These are phyloP conservation scores for Peniophora sp. DNA, from an alignment of 1,284 basidiomycete genomes.

Conservation along the genomic window DNA sequence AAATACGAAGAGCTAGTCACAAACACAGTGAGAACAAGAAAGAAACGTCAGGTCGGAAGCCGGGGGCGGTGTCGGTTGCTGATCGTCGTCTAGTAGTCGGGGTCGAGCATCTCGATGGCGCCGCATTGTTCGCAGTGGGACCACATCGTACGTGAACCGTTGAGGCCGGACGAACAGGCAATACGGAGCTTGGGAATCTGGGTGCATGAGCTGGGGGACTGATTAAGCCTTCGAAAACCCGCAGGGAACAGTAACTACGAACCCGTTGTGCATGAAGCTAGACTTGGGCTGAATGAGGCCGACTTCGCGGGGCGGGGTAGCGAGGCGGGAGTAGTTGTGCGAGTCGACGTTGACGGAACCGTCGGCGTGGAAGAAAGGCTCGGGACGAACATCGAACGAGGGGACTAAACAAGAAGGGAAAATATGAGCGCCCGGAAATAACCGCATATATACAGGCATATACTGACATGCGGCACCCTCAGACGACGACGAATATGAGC, in stretches of 20 bases:
- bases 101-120: slow-evolving; percentile 79
- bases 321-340: slow-evolving; percentile 36
- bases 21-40: neutral
- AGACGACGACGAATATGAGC: slow-evolving; percentile 43
- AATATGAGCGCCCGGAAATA: slow-evolving; percentile 29
- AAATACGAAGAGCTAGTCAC: neutral
- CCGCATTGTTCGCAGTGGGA: slow-evolving; percentile 81
- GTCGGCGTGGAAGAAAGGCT: slow-evolving; percentile 35
- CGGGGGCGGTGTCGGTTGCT: slow-evolving; percentile 4
- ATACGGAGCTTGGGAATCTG: slow-evolving; percentile 59
- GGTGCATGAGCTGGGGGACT: slow-evolving; percentile 38
- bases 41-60: neutral
- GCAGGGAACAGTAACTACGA: slow-evolving; percentile 28
- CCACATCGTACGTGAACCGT: slow-evolving; percentile 61
- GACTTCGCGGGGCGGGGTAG: slow-evolving; percentile 27
- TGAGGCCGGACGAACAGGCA: slow-evolving; percentile 26
- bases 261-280: slow-evolving; percentile 65
- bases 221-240: slow-evolving; percentile 2
- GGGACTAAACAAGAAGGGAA: slow-evolving; percentile 32
- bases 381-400: slow-evolving; percentile 53
- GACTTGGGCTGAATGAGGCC: slow-evolving; percentile 65
- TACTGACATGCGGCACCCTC: slow-evolving; percentile 30
- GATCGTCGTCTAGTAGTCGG: slow-evolving; percentile 33
- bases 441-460: slow-evolving; percentile 3
- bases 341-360: slow-evolving; percentile 41